Conservation (phyloP, 2,329 filamentous ascomycete genomes). For the Penicillium frequentans region DNA sequence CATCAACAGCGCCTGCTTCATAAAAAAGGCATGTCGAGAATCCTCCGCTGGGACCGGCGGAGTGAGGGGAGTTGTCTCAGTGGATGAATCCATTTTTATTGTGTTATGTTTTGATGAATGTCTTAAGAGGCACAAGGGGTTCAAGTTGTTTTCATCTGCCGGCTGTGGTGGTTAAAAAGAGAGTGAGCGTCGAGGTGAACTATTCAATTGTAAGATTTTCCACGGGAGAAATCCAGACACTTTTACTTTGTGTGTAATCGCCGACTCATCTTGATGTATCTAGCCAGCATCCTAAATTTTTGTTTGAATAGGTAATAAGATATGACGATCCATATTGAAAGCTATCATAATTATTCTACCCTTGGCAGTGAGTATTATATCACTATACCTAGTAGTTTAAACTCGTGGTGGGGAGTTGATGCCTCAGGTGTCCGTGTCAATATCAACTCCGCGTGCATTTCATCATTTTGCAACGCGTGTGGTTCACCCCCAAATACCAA, state of each 20-base stretch:
- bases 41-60: conserved; percentile 15
- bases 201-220: background rate
- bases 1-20: conserved; percentile 84
- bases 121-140: background rate
- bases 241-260: background rate
- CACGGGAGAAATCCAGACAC: background rate
- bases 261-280: background rate
- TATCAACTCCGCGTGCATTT: conserved; percentile 6
- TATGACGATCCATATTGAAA: background rate
- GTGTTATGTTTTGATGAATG: background rate
- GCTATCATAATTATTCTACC: background rate
- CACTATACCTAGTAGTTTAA: background rate
- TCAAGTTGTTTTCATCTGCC: background rate
- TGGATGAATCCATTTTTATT: background rate
- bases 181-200: background rate
- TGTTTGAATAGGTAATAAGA: no score
- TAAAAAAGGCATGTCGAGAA: conserved; percentile 61
- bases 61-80: background rate
- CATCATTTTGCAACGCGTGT: background rate
- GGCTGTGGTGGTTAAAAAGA: background rate
- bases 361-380: background rate
- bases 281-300: background rate
- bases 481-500: background rate
- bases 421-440: conserved; percentile 23
- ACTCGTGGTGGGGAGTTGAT: background rate